Base-by-base conservation (phyloP, 805 yeast genomes). In the Candida schatavii region DNA sequence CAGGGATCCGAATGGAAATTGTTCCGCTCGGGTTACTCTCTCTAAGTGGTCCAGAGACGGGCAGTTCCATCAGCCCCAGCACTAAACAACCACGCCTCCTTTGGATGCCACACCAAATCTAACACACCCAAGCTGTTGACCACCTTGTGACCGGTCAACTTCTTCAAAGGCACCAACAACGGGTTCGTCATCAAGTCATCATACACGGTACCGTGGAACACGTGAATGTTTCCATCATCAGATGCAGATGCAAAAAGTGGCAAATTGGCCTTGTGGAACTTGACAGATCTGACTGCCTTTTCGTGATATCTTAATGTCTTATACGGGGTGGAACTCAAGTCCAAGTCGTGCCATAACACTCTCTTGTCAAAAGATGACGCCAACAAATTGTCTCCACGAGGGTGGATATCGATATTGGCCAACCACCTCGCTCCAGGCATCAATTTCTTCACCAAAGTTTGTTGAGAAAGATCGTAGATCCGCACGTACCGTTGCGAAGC, bases 11-110 rank as follows among this genome's bases (percentile, higher is more conserved):
- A n/a, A n/a, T n/a, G n/a, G n/a, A n/a, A n/a, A n/a, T n/a, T n/a
- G n/a, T n/a, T n/a, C n/a, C n/a, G n/a, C n/a, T n/a, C n/a, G n/a
- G n/a, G n/a, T n/a, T n/a, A n/a, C 19, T 27, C 34, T 20, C 36
- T 23, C 51, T 59, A 70, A n/a, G 96, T 87, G 21, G 99, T 93
- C 99, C 99, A 93, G 56, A 93, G 70, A 57, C 96, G 81, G 4
- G 97, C 98, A 32, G 88, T 81, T 46, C 95, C 88, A 66, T 93
- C 99, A 18, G 98, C 98, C 55, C 98, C 99, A 9, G 96, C 88
- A 59, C 93, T 83, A 63, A 93, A 89, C 58, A 93, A 74, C 99
- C 99, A 93, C 0, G 99, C 97, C 68, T 93, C 98, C 55, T 83
- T 81, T 50, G 98, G 98, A 74, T 93, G 99, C 99, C 99, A 93